Evolutionary conservation across 192 early-diverging fungal genomes (phyloP), one percentile per base, ranked within the genome.

Genomic region (Dissophora ornata): DNA sequence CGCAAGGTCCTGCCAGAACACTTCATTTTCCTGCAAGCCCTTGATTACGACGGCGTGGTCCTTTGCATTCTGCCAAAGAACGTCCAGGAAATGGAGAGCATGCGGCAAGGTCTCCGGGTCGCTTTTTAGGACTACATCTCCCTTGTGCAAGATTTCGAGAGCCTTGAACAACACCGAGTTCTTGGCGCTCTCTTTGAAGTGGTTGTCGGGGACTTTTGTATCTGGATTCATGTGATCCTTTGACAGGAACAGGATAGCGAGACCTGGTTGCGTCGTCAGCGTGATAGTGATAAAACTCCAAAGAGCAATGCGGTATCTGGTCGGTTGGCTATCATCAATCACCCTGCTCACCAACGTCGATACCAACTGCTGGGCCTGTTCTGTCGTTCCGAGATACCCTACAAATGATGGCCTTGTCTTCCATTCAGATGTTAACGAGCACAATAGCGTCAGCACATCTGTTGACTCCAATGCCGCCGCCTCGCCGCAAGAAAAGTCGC

Each of bases 261-360:
- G 54, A 21, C 81, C 83, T 10, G 82, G 70, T 26, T 85, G 84
- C 0, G 67, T 77, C 28, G 83, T 70, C n/a, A 83, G 29, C 8
- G 81, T 50, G 36, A 81, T 57, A 24, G 81, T 80, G 42, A 87
- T 73, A 12, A 87, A 74, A 33, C 79, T 79, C 80, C 84, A 83
- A 13, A 85, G 80, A 2, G 82, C 75, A 28, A 74, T 69, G 26
- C 71, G 77, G 25, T 79, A 69, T 24, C 51, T 42, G 11, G 51
- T 13, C 4, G 34, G 19, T 21, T 69, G 64, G 25, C 12, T 24
- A 36, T 79, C 74, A 33, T 69, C 55, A n/a, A 33, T 34, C 30
- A 82, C 53, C 3, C 67, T 48, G 24, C 63, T 41, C 19, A 82
- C 56, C 30, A 79, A 51, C 0, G 41, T 55, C 3, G 65, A 55